A percentile compares a stretch with the other conserved stretches of the same genome.
Evolutionary conservation across 2,329 filamentous ascomycete genomes (phyloP).

Genomic region (Exophiala sp.): DNA sequence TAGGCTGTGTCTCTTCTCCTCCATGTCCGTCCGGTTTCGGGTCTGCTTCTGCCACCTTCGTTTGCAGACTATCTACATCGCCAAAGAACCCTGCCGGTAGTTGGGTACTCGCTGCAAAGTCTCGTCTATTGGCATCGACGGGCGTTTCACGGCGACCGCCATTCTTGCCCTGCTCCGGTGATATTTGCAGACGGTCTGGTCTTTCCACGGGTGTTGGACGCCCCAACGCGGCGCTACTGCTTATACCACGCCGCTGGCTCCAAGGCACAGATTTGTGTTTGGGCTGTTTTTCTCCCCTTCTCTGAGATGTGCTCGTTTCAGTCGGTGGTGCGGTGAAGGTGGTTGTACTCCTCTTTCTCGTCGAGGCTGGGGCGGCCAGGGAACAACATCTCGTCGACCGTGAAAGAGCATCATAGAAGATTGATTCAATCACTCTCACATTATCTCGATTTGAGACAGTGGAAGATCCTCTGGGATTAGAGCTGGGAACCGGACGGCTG

Average conservation of each 20-base stretch:
- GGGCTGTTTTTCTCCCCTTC: neutral
- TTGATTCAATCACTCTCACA: conserved; percentile 1
- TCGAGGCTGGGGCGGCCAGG: neutral
- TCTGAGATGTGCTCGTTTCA: neutral
- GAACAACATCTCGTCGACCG: conserved; percentile 3
- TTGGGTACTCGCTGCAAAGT: conserved; percentile 21
- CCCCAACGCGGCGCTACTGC: neutral
- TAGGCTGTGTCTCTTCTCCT: conserved; percentile 22
- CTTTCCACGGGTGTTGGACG: neutral
- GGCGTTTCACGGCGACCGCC: conserved; percentile 6
- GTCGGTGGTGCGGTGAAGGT: neutral
- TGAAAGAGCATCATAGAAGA: conserved; percentile 11
- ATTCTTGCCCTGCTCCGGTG: neutral
- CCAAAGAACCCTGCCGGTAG: conserved; percentile 25
- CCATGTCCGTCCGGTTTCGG: conserved; percentile 36
- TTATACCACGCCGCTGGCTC: conserved; percentile 5
- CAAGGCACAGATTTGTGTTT: neutral
- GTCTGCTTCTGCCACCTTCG: conserved; percentile 21
- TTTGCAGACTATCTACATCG: conserved; percentile 20
- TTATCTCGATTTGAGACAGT: conserved; percentile 10
- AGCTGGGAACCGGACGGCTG: conserved; percentile 26
- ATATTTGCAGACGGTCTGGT: neutral
- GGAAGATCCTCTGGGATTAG: neutral
- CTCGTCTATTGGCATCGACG: conserved; percentile 22
- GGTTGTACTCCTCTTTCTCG: neutral